Evolutionary conservation across 2,329 filamentous ascomycete species (phyloP).

Genomic region (Sordariomycetes sp.): DNA sequence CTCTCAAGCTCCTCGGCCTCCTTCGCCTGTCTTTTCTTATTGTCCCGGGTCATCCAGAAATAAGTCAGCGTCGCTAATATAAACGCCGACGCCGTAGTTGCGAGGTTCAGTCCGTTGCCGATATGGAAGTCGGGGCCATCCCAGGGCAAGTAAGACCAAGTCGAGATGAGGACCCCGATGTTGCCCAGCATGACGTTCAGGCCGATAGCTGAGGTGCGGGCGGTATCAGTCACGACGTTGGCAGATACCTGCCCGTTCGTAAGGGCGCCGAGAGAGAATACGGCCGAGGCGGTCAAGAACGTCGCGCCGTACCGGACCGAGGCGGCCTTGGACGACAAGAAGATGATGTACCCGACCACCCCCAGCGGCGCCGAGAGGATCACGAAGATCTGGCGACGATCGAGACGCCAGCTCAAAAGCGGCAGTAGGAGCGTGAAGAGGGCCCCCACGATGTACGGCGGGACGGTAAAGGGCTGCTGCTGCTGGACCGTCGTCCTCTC

Average conservation of each 20-base stretch:
- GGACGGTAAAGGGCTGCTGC: conserved; percentile 51
- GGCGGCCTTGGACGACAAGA: conserved; percentile 32
- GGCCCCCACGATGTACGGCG: conserved; percentile 48
- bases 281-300: conserved; percentile 47
- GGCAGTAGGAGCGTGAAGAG: conserved; percentile 45
- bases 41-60: too few relatives aligned
- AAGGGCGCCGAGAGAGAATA: conserved; percentile 46
- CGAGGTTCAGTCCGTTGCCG: neutral
- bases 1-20: too few relatives aligned
- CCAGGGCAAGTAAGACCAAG: conserved; percentile 46
- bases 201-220: conserved; percentile 47
- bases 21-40: too few relatives aligned
- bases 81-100: too few relatives aligned
- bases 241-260: conserved; percentile 49
- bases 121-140: neutral
- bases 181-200: conserved; percentile 48
- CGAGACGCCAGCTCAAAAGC: conserved; percentile 39
- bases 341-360: conserved; percentile 52
- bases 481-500: conserved; percentile 36
- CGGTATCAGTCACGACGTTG: conserved; percentile 53
- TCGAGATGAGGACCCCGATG: conserved; percentile 44
- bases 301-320: conserved; percentile 47
- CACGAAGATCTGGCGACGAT: conserved; percentile 41
- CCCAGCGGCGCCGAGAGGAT: conserved; percentile 39
- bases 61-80: too few relatives aligned